Evolutionary conservation across 495 filamentous ascomycete species (phyloP).

Genomic region (Penicillium salamii): DNA sequence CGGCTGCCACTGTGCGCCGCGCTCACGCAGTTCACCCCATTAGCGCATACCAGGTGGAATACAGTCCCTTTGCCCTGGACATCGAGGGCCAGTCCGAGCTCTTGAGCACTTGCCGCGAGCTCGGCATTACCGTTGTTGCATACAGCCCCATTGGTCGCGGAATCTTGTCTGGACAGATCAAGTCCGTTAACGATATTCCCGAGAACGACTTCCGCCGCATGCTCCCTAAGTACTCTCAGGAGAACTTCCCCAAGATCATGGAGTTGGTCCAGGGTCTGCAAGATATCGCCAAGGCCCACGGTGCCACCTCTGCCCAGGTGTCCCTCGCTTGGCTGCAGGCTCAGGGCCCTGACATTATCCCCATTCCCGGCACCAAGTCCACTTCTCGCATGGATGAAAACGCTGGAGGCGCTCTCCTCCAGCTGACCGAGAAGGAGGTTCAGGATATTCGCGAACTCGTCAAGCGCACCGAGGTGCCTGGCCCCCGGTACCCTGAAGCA

Average conservation of each 20-base stretch:
- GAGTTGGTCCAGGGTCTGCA: slow-evolving; percentile 37
- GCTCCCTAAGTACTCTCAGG: slow-evolving; percentile 46
- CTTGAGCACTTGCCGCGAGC: slow-evolving; percentile 54
- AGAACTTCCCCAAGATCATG: slow-evolving; percentile 50
- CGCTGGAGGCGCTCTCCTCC: slow-evolving; percentile 40
- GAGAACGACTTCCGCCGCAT: slow-evolving; percentile 35
- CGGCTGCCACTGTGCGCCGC: slow-evolving; percentile 56
- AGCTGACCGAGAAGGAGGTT: slow-evolving; percentile 49
- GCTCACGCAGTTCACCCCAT: slow-evolving; percentile 60
- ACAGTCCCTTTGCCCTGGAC: slow-evolving; percentile 56
- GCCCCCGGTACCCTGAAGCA: slow-evolving; percentile 7
- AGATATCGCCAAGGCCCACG: slow-evolving; percentile 46
- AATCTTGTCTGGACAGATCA: slow-evolving; percentile 50
- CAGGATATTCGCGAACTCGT: slow-evolving; percentile 35
- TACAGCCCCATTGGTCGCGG: slow-evolving; percentile 63
- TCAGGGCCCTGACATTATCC: slow-evolving; percentile 53
- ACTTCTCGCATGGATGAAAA: slow-evolving; percentile 58
- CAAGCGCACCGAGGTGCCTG: slow-evolving; percentile 1
- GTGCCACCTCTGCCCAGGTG: slow-evolving; percentile 42
- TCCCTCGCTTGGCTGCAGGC: slow-evolving; percentile 52
- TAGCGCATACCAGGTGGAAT: slow-evolving; percentile 61
- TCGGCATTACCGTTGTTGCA: slow-evolving; percentile 59
- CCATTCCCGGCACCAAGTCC: slow-evolving; percentile 58
- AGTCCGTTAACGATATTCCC: slow-evolving; percentile 41
- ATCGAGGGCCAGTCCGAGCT: slow-evolving; percentile 53